Evolutionary conservation across 2,329 filamentous ascomycete genomes (phyloP), one percentile per base, ranked within the genome.

Genomic region (Phialocephala sp.): DNA sequence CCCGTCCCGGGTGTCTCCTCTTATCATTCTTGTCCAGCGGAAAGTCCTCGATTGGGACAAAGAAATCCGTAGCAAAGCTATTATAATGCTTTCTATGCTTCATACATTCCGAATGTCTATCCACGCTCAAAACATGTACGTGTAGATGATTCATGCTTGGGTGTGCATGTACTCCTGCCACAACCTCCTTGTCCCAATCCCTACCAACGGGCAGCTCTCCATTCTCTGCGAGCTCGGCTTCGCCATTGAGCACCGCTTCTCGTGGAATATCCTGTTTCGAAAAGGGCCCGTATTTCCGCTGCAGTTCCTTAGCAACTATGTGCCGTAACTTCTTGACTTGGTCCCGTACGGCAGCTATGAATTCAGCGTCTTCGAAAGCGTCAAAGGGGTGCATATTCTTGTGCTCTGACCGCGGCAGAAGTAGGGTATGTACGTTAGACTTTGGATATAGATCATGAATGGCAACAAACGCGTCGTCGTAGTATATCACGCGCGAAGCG

Each of bases 91-190:
- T 94, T 69, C 88, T 84, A 75, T 94, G 89, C 79, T 89, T 92
- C 78, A 97, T 71, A 55, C 84, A 84, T 12, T 86, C 84, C 43
- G 90, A 93, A 72, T 87, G 84, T 83, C 92, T 90, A 76, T 99
- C 95, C 20, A 87, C 82, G 45, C 91, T 92, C 64, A 98, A 79
- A 36, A 98, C 87, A 77, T 99, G 95, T 4, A 98, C 83, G 78
- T 99, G 95, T 62, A 98, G 76, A 77, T 98, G 93, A 69, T 87
- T 89, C 95, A 99, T 98, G 63, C 90, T 94, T 2, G 95, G 95
- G 71, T 90, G 87, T 2, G 92, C 91, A 79, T 99, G 95, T 8
- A 97, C 85, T 15, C 95, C 95, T 22, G 89, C 85, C 59, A 87
- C 85, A 58, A 98, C 84, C 32, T 95, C 92, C 14, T 81, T 80